A percentile compares a stretch with the other conserved stretches of the same genome.
Conservation (phyloP, 2,329 filamentous ascomycete species). For the Escovopsis weberi region DNA sequence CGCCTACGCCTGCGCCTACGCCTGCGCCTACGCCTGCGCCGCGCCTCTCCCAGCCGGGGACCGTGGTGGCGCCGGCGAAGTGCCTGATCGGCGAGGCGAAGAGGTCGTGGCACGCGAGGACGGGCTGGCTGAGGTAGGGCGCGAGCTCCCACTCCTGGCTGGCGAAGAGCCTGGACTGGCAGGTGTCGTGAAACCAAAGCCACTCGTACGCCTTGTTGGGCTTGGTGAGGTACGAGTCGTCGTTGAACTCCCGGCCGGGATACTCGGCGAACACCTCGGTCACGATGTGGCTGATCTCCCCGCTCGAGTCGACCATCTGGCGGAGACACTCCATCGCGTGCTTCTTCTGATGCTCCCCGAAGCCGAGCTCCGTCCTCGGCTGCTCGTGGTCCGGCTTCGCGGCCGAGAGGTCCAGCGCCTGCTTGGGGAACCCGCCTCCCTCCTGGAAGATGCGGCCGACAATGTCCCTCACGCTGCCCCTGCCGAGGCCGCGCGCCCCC, state of each 20-base stretch:
- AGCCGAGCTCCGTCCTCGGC: conserved; percentile 47
- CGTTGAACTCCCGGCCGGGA: conserved; percentile 77
- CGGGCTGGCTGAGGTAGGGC: conserved; percentile 73
- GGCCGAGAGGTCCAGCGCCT: conserved; percentile 24
- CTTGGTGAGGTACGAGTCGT: conserved; percentile 82
- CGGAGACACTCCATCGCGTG: conserved; percentile 55
- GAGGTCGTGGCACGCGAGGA: conserved; percentile 80
- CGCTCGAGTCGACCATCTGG: conserved; percentile 66
- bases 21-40: conserved; percentile 21
- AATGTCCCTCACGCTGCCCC: conserved; percentile 60
- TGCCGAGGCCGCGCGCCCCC: conserved; percentile 54
- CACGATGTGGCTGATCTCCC: conserved; percentile 64
- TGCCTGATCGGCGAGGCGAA: conserved; percentile 60
- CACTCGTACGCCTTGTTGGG: conserved; percentile 82
- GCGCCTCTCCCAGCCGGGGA: conserved; percentile 22
- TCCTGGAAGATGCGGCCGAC: conserved; percentile 67
- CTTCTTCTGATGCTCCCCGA: conserved; percentile 59
- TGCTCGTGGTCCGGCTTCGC: conserved; percentile 36
- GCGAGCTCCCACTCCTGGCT: conserved; percentile 86
- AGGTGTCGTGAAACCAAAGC: conserved; percentile 82
- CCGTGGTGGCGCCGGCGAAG: conserved; percentile 21
- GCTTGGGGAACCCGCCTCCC: conserved; percentile 61
- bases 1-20: conserved; percentile 22
- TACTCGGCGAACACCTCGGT: conserved; percentile 78
- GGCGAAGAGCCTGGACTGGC: conserved; percentile 65